Evolutionary conservation across 2,329 filamentous ascomycete genomes (phyloP).

Genomic region (Penicillium nordicum): DNA sequence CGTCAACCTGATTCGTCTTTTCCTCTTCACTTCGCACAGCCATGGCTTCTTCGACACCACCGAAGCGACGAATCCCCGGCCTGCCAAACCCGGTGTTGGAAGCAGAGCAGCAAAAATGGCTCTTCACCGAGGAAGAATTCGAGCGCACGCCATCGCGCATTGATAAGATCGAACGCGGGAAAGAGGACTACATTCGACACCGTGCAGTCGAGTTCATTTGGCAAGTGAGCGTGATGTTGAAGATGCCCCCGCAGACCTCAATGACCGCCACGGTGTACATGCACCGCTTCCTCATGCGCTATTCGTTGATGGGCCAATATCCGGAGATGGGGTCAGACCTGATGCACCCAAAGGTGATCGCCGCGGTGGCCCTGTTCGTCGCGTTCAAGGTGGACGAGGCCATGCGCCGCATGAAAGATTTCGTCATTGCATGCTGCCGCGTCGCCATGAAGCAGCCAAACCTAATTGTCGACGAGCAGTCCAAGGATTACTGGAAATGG

Average conservation of each 20-base stretch:
- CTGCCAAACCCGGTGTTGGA: conserved; percentile 50
- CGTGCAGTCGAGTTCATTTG: conserved; percentile 97
- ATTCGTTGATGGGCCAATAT: conserved; percentile 67
- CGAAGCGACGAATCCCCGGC: conserved; percentile 32
- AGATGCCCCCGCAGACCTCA: conserved; percentile 56
- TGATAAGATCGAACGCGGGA: conserved; percentile 71
- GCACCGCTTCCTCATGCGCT: conserved; percentile 92
- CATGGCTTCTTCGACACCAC: conserved; percentile 22
- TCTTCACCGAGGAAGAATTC: conserved; percentile 81
- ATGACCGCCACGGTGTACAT: conserved; percentile 93
- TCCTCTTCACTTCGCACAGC: conserved; percentile 4
- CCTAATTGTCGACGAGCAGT: conserved; percentile 89
- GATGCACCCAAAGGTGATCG: conserved; percentile 89
- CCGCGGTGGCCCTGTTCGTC: conserved; percentile 85
- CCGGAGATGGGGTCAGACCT: conserved; percentile 57
- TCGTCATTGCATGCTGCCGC: conserved; percentile 89
- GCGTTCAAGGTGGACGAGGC: conserved; percentile 98
- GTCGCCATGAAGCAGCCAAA: conserved; percentile 93
- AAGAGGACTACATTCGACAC: conserved; percentile 75
- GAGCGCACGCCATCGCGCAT: conserved; percentile 77
- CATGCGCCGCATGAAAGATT: conserved; percentile 89
- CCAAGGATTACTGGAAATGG: conserved; percentile 98
- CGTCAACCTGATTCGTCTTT: not conserved
- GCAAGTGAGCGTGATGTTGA: conserved; percentile 66
- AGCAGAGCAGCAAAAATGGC: conserved; percentile 71